Evolutionary conservation across 441 rosid genomes (phyloP).

Genomic region (Omphalea diandra): DNA sequence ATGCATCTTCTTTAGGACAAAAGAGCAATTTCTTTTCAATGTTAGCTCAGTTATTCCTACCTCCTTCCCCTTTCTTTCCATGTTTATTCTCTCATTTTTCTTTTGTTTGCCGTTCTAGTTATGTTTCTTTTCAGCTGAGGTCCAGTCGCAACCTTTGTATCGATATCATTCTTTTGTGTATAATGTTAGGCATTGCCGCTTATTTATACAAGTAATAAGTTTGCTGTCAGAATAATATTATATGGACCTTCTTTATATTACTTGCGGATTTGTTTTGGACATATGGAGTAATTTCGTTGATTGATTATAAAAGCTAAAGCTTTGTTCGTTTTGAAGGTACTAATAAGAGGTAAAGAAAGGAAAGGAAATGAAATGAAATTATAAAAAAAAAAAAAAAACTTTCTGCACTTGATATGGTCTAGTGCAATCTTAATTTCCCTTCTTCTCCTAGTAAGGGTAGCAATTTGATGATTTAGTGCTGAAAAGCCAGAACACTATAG

Average conservation of each 20-base stretch:
- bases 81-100: background rate
- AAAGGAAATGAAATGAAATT: too few species aligned
- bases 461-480: background rate
- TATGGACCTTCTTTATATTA: background rate
- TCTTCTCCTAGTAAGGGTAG: too few species aligned
- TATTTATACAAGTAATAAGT: conserved; percentile 95
- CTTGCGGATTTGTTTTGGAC: background rate
- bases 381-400: too few species aligned
- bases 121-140: conserved; percentile 62
- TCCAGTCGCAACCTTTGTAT: conserved; percentile 96
- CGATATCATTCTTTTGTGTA: conserved; percentile 71
- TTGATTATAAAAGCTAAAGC: background rate
- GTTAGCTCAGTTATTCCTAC: background rate
- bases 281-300: background rate
- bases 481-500: background rate
- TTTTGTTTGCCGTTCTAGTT: background rate
- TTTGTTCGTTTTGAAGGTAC: too few species aligned
- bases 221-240: background rate
- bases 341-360: too few species aligned
- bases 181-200: conserved; percentile 87
- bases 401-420: too few species aligned
- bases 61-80: conserved; percentile 11
- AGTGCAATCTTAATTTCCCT: too few species aligned
- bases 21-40: background rate
- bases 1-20: background rate